Percentiles rank a stretch among this genome's conserved stretches.
These are phyloP conservation scores for Asterochloris sp. DNA, from an alignment of 139 green algal genomes.

Conservation along the genomic window DNA sequence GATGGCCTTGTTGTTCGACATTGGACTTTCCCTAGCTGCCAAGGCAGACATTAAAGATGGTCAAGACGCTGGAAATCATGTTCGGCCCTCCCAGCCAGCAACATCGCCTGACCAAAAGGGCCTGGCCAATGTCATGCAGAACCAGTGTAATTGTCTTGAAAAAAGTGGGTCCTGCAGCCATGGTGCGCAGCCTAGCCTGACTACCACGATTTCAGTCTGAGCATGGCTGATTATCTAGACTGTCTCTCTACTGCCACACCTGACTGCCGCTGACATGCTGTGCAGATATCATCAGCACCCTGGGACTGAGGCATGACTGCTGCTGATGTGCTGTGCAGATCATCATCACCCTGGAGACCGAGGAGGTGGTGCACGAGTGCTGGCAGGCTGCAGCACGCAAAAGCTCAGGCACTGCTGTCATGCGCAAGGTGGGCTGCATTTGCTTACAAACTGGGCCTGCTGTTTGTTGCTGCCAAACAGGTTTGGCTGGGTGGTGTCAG, in stretches of 20 bases:
- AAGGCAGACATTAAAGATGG: no score
- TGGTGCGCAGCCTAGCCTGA: not conserved
- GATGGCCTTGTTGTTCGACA: no score
- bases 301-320: constrained; percentile 58
- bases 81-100: no score
- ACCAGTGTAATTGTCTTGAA: no score
- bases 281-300: constrained; percentile 50
- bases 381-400: constrained; percentile 26
- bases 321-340: constrained; percentile 34
- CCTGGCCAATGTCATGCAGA: no score
- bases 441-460: no score
- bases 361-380: constrained; percentile 46
- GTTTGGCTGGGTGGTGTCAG: no score
- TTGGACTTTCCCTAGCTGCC: no score
- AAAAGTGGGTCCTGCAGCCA: not conserved
- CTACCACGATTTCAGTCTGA: not conserved
- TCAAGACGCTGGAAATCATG: no score
- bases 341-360: constrained; percentile 55
- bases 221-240: not conserved
- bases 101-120: no score
- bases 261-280: not conserved
- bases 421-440: constrained; percentile 8
- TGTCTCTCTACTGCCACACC: not conserved
- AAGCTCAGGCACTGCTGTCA: not conserved
- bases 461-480: no score